Conservation (phyloP, 2,329 filamentous ascomycete genomes). For the Helotiales sp. region DNA sequence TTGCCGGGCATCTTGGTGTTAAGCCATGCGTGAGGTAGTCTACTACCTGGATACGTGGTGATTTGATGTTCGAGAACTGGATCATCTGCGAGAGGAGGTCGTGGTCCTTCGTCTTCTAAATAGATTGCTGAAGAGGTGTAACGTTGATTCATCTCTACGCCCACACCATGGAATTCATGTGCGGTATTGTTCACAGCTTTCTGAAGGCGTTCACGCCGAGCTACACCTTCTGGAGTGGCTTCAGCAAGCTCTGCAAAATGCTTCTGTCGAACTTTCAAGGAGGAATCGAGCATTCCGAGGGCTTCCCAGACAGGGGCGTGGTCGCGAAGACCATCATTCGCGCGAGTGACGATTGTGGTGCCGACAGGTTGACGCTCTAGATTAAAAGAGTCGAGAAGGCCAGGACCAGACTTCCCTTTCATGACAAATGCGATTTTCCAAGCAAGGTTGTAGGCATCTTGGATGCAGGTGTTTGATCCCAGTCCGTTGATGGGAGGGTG, state of each 20-base stretch:
- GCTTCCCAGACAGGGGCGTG: conserved; percentile 53
- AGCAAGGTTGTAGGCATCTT: conserved; percentile 60
- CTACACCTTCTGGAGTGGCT: conserved; percentile 45
- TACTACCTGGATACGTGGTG: conserved; percentile 62
- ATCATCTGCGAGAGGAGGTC: conserved; percentile 44
- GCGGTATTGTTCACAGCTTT: conserved; percentile 49
- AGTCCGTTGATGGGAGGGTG: conserved; percentile 63
- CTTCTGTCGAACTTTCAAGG: conserved; percentile 46
- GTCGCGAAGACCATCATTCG: conserved; percentile 61
- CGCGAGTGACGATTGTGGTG: conserved; percentile 53
- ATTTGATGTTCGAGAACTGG: conserved; percentile 50
- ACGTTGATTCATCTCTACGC: conserved; percentile 63
- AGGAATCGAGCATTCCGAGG: conserved; percentile 50
- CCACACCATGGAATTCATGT: conserved; percentile 60
- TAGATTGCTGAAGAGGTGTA: conserved; percentile 55
- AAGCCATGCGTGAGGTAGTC: conserved; percentile 68
- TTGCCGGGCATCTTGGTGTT: conserved; percentile 52
- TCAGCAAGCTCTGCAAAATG: conserved; percentile 50
- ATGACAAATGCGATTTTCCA: conserved; percentile 59
- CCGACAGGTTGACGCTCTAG: conserved; percentile 57
- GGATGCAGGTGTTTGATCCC: conserved; percentile 63
- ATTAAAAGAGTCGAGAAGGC: conserved; percentile 51
- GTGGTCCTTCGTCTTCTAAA: conserved; percentile 48
- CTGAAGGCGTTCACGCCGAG: conserved; percentile 48
- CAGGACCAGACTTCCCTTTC: conserved; percentile 45